Percentiles rank a stretch among this genome's conserved stretches.
Conservation (phyloP, 1,284 basidiomycete species). For the Ustilago lituana region DNA sequence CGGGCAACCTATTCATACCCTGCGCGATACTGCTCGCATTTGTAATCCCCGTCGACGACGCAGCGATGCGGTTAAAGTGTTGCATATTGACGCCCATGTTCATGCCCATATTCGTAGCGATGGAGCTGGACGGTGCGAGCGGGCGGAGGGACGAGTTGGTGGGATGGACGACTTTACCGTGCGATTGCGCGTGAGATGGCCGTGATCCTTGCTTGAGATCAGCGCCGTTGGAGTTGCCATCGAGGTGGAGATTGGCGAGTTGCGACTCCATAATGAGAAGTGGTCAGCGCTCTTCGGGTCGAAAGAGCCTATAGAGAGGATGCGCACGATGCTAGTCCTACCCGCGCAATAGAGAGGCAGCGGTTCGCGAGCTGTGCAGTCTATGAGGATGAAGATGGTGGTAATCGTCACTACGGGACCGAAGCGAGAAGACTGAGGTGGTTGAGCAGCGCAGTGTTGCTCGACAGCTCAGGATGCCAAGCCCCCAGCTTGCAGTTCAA, state of each 20-base stretch:
- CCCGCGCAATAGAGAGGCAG: too few relatives aligned
- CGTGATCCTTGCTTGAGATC: constrained; percentile 27
- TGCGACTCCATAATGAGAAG: constrained; percentile 34
- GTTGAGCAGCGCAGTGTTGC: constrained; percentile 3
- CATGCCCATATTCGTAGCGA: constrained; percentile 45
- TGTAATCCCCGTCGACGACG: constrained; percentile 5
- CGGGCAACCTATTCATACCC: constrained; percentile 13
- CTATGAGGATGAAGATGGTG: too few relatives aligned
- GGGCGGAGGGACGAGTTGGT: constrained; percentile 23
- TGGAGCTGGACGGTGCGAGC: constrained; percentile 36
- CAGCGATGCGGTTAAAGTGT: constrained; percentile 45
- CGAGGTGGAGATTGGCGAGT: constrained; percentile 38
- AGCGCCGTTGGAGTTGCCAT: constrained; percentile 18
- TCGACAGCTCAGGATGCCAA: neutral
- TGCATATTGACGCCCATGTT: constrained; percentile 48
- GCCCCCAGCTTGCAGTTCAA: too few relatives aligned
- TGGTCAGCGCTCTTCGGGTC: too few relatives aligned
- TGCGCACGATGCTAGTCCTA: too few relatives aligned
- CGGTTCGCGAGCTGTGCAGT: too few relatives aligned
- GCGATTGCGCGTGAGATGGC: constrained; percentile 16
- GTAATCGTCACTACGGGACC: too few relatives aligned
- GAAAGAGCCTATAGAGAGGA: too few relatives aligned
- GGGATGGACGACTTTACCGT: constrained; percentile 9
- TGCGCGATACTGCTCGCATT: constrained; percentile 26
- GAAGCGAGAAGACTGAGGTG: too few relatives aligned